Evolutionary conservation across 352 stramenopile genomes (phyloP), one percentile per base, ranked within the genome.

Genomic region (Halophytophthora polymorphica): DNA sequence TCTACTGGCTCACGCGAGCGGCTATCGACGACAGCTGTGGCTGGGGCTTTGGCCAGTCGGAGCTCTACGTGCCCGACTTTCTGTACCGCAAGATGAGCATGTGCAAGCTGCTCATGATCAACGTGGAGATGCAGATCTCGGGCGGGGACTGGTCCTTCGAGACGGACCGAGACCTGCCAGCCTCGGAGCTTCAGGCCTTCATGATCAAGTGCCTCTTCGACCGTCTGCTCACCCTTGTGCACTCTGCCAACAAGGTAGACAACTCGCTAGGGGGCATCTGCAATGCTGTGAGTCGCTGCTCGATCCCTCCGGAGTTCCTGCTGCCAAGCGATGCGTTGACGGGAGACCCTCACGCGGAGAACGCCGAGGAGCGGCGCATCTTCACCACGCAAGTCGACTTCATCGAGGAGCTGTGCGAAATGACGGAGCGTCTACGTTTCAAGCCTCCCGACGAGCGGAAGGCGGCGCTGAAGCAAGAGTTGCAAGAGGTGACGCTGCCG

Each of bases 71-170:
- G 7, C 82, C 82, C 1, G 77, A 88, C 13, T 93, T 85, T 41
- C 62, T 93, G 42, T 87, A 80, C 47, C 68, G 72, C n/a, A 88
- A 88, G 48, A 75, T 93, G 55, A 86, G 77, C 35, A 77, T 82
- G 59, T 90, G 79, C 64, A 90, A 93, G 60, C 50, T 93, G 23
- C 61, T 90, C 23, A 77, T 93, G 67, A 73, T 87, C 41, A 93
- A 93, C 44, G 60, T 93, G 42, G 75, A 93, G 59, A 88, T 89
- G 77, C 79, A 90, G 57, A 81, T 93, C 55, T 70, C 69, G 0
- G 59, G 69, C 42, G 51, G 64, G 15, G 65, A 88, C 36, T 90
- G 73, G 78, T 59, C 52, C 19, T 93, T 90, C 50, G 43, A 76
- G 19, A 47, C 66, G 0, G 82, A 93, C 34, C 65, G 73, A 15